Evolutionary conservation across 768 basidiomycete species (phyloP), one percentile per base, ranked within the genome.

Genomic region (Boletus vermiculosoides): DNA sequence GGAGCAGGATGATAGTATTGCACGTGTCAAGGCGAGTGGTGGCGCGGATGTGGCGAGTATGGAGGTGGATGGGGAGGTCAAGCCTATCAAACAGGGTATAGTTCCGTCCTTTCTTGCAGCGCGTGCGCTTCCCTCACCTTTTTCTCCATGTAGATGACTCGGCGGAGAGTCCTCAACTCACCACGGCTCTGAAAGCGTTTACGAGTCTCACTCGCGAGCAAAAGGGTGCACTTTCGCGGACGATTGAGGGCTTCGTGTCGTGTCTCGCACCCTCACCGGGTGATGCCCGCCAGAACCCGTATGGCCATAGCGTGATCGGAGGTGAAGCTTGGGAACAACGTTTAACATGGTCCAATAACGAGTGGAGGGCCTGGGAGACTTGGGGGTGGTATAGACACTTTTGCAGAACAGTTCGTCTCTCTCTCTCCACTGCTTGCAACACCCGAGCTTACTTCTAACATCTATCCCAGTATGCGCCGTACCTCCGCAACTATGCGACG

Each of bases 321-420:
- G 83, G 85, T 62, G 75, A 79, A 5, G 81, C 84, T 0, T 94
- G 92, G 92, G 78, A 83, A 34, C 82, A 82, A 42, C 86, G 90
- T 23, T 77, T 76, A 1, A 80, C 75, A 31, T 93, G 91, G 91
- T 78, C 77, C 22, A 79, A 82, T 37, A 82, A 84, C 28, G 86
- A 89, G 53, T 95, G 93, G 93, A 81, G 82, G 66, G 78, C 82
- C 1, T 94, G 91, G 92, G 86, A 90, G 74, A 90, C 87, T 0
- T 93, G 90, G 88, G 86, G 89, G 2, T 95, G 93, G 93, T 94
- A 90, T 63, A 78, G 89, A 57, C 91, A 96, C 63, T 94, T 93
- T 75, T 90, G 89, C 71, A 79, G 92, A 65, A 79, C 75, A 70
- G 93, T 94, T 52, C 60, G 90, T 63, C 13, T 39, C 25, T 39